Percentiles rank a stretch among this genome's conserved stretches.
phyloP scores from a whole-genome alignment of 2,329 filamentous ascomycete species.

The Periconia digitata region DNA sequence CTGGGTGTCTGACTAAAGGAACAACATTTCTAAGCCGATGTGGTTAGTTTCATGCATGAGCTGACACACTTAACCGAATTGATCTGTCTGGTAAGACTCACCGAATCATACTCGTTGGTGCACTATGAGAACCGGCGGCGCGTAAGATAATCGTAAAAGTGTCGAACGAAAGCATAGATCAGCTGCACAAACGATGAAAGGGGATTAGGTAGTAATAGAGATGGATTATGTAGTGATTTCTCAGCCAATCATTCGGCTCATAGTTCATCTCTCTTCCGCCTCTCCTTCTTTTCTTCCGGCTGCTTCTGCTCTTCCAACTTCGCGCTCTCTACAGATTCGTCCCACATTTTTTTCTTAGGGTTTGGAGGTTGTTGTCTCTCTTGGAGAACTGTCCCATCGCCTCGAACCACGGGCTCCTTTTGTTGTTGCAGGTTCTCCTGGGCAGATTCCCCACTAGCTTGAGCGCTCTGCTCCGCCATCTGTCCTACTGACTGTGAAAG shows the following conservation, averaged over 20 bases:
- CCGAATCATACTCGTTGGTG: too few relatives aligned
- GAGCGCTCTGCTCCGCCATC: slow-evolving; percentile 44
- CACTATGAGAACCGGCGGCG: too few relatives aligned
- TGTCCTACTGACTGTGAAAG: slow-evolving; percentile 46
- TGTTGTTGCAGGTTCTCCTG: slow-evolving; percentile 23
- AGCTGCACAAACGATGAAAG: too few relatives aligned
- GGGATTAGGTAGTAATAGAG: too few relatives aligned
- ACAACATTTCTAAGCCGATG: too few relatives aligned
- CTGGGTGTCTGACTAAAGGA: not conserved
- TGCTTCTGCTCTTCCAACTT: slow-evolving; percentile 31
- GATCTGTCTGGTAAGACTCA: too few relatives aligned
- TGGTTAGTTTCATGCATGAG: not conserved
- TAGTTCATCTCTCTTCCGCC: slow-evolving; percentile 26
- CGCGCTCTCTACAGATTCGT: slow-evolving; percentile 47
- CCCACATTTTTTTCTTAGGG: slow-evolving; percentile 65
- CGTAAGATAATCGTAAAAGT: too few relatives aligned
- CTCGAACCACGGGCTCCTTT: slow-evolving; percentile 40
- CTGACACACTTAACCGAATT: not conserved
- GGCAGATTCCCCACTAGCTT: slow-evolving; percentile 22
- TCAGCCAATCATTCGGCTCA: too few relatives aligned
- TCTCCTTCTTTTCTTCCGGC: slow-evolving; percentile 1
- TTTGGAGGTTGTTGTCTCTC: slow-evolving; percentile 49
- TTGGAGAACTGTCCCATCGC: slow-evolving; percentile 50
- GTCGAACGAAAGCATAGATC: too few relatives aligned
- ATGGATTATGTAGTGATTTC: too few relatives aligned